Base-by-base conservation (phyloP, 2,329 filamentous ascomycete genomes). In the Colletotrichum australisinense region DNA sequence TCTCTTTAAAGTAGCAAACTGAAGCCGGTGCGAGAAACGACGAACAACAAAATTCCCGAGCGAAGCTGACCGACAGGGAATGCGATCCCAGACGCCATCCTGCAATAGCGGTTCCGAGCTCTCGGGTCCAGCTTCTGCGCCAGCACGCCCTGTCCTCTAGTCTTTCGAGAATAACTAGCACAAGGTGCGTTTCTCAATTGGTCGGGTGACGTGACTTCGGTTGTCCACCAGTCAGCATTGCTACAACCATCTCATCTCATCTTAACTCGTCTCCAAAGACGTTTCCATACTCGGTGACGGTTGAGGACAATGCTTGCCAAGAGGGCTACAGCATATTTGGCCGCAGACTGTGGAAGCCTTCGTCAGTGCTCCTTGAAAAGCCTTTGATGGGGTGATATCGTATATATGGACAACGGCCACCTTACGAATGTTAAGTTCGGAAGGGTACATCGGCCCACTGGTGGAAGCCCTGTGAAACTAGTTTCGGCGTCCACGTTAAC, bases 81-180 rank as follows among this genome's bases (percentile, higher is more conserved):
- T 14, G 35, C 24, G 26, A 72, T 69, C 42, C 65, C 42, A 42
- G 58, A 55, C 53, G 19, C 28, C 49, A 63, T 64, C 30, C 69
- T 72, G 53, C 66, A 72, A 63, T 52, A 72, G 58, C 66, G 66
- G 69, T 72, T 42, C 69, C 69, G 28, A 59, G 49, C 59, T 69
- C 52, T 46, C 65, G 69, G 69, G 59, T 69, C 65, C 19, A 42
- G 38, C 11, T 57, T 53, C 62, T 57, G 24, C 53, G 53, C 28
- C 24, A 63, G 42, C 66, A 69, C 59, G 32, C 65, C 53, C 52
- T 66, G 35, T 35, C 19, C 42, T 63, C n/a, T 49, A n/a, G 42
- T 49, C 19, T 49, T 49, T 19, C 42, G 42, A n/a, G 19, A 49
- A n/a, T 19, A 49, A 49, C 19, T 9, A 49, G 42, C 19, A n/a